phyloP scores from a whole-genome alignment of 176 grass and related monocot genomes.

The Metroxylon sagu region DNA sequence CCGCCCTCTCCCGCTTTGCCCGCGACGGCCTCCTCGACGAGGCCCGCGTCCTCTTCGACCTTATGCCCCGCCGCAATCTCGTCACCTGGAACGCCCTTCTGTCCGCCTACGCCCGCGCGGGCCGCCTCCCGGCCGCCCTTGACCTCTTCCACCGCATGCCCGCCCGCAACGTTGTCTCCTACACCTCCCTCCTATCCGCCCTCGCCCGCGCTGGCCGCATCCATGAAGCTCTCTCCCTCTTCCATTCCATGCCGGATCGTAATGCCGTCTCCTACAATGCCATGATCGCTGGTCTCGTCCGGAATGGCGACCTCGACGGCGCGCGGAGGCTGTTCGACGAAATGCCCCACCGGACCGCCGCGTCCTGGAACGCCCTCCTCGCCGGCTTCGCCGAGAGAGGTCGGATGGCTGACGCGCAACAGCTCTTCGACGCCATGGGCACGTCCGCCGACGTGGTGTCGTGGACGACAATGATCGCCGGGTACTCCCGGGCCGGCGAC shows the following conservation, averaged over 20 bases:
- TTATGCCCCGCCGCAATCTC: no score
- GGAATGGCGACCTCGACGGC: neutral
- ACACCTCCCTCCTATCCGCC: conserved; percentile 8
- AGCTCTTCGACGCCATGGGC: conserved; percentile 4
- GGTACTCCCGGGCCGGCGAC: conserved; percentile 2
- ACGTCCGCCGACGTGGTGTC: conserved; percentile 12
- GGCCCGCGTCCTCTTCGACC: no score
- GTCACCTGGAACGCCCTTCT: conserved; percentile 11
- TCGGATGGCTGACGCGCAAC: conserved; percentile 1
- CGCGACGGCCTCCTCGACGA: neutral
- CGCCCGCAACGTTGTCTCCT: conserved; percentile 1
- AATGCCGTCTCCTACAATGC: conserved; percentile 10
- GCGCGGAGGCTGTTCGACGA: conserved; percentile 9
- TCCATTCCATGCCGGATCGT: neutral
- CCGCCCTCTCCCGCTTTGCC: neutral
- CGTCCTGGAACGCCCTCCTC: conserved; percentile 3
- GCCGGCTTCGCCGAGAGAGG: conserved; percentile 7
- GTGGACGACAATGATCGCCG: conserved; percentile 4
- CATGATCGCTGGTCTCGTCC: neutral
- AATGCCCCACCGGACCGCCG: conserved; percentile 10
- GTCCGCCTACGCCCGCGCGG: neutral
- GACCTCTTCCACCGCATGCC: conserved; percentile 12
- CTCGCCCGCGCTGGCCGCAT: conserved; percentile 9
- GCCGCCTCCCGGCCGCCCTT: neutral
- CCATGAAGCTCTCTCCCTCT: neutral